Percentiles rank a stretch among this genome's conserved stretches.
Evolutionary conservation across 1,139 yeast genomes (phyloP).

Genomic region (Diutina rugosa): DNA sequence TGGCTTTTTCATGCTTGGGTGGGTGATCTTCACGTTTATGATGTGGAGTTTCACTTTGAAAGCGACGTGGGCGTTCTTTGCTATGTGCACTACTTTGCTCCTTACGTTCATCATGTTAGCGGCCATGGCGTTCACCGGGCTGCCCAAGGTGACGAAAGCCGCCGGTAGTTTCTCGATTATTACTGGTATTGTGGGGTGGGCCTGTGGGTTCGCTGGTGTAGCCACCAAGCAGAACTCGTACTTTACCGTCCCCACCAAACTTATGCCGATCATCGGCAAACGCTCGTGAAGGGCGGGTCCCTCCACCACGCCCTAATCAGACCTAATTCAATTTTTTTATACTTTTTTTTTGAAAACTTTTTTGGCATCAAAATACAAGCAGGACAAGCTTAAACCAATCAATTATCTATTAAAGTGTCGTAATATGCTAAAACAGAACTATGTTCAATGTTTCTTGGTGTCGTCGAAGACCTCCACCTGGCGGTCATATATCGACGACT

Average conservation of each 20-base stretch:
- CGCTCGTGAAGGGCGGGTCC: not conserved
- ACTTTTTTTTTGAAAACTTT: not conserved
- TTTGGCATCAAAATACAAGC: not conserved
- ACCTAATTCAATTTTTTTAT: not conserved
- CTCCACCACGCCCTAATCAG: not conserved
- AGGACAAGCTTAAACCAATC: not conserved
- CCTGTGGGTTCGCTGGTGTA: constrained; percentile 25
- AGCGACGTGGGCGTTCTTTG: constrained; percentile 28
- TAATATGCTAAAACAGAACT: too few relatives aligned
- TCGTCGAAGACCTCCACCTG: too few relatives aligned
- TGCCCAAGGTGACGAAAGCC: constrained; percentile 18
- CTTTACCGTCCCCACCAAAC: constrained; percentile 10
- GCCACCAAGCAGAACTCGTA: constrained; percentile 19
- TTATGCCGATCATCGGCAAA: not conserved
- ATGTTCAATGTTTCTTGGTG: too few relatives aligned
- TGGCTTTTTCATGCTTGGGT: constrained; percentile 29
- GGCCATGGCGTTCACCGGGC: constrained; percentile 25
- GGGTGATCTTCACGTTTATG: constrained; percentile 33
- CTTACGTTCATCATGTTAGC: constrained; percentile 29
- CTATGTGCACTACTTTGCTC: constrained; percentile 21
- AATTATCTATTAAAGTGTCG: too few relatives aligned
- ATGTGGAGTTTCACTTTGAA: constrained; percentile 26
- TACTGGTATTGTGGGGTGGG: constrained; percentile 29
- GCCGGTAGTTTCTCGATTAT: constrained; percentile 34
- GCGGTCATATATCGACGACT: too few relatives aligned